Percentiles rank a stretch among this genome's conserved stretches.
Conservation (phyloP, 139 green algal genomes). For the Closterium sp. region DNA sequence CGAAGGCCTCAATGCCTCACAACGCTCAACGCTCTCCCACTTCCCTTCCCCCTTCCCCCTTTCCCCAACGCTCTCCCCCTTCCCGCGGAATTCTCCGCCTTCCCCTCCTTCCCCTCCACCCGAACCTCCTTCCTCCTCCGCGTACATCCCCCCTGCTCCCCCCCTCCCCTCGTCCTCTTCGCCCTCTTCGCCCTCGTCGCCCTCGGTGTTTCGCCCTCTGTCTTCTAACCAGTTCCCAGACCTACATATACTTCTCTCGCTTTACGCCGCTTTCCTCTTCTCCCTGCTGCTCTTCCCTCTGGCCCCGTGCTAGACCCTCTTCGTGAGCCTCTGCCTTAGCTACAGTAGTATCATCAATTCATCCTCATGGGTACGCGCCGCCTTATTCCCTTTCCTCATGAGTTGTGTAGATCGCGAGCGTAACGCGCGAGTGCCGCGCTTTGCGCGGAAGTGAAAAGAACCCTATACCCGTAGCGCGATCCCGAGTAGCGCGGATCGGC, state of each 20-base stretch:
- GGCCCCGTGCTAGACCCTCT: not conserved
- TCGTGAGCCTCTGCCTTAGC: not conserved
- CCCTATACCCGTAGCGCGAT: not conserved
- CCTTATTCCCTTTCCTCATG: not conserved
- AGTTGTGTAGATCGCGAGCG: no score
- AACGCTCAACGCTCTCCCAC: no score
- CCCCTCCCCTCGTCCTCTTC: not conserved
- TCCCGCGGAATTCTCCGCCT: no score
- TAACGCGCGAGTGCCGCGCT: not conserved
- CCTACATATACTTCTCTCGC: not conserved
- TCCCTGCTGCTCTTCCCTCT: not conserved
- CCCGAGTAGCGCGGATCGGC: not conserved
- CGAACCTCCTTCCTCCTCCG: no score
- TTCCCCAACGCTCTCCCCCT: no score
- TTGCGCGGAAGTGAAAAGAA: not conserved
- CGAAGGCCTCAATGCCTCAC: no score
- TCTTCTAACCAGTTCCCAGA: not conserved
- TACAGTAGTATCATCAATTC: not conserved
- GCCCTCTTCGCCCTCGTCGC: not conserved
- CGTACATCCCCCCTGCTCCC: not conserved
- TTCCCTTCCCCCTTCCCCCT: not conserved
- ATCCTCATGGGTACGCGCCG: not conserved
- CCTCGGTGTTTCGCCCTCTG: no score
- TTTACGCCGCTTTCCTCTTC: not conserved
- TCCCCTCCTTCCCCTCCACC: not conserved